A percentile compares a stretch with the other conserved stretches of the same genome.
Evolutionary conservation across 2,329 filamentous ascomycete genomes (phyloP).

Genomic region (Neodidymelliopsis sp.): DNA sequence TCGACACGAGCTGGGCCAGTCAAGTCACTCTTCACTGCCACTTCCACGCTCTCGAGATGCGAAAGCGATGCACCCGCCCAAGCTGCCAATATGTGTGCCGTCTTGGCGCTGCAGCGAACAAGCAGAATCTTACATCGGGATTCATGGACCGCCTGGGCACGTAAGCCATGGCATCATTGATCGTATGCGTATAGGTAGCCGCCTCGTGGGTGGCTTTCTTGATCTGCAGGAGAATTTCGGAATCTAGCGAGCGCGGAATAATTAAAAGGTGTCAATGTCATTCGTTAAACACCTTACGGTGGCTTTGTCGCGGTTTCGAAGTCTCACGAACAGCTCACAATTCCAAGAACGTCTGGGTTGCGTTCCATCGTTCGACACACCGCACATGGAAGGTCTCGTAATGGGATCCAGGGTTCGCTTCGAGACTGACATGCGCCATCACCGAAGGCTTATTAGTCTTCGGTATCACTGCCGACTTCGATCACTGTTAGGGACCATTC

Average conservation of each 20-base stretch:
- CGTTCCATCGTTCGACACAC: not conserved
- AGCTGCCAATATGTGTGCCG: not conserved
- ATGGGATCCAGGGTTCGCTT: not conserved
- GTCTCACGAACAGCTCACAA: not conserved
- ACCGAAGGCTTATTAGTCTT: not conserved
- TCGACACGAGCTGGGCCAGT: not conserved
- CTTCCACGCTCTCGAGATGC: not conserved
- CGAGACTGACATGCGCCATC: not conserved
- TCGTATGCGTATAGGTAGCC: not conserved
- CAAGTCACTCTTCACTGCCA: slow-evolving; percentile 2
- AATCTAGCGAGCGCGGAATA: not conserved
- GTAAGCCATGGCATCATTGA: slow-evolving; percentile 3
- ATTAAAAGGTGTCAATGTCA: not conserved
- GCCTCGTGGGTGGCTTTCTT: not conserved
- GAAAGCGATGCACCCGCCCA: not conserved
- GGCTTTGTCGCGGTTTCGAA: not conserved
- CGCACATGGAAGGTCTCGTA: not conserved
- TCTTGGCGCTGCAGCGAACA: slow-evolving; percentile 5
- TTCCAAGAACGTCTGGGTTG: not conserved
- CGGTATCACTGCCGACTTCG: not conserved
- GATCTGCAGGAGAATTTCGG: not conserved
- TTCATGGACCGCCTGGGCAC: not conserved
- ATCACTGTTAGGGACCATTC: not conserved
- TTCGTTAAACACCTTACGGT: not conserved
- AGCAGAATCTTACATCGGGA: not conserved